Conservation (phyloP, 2,329 filamentous ascomycete genomes). For the Corinectria fuckeliana region DNA sequence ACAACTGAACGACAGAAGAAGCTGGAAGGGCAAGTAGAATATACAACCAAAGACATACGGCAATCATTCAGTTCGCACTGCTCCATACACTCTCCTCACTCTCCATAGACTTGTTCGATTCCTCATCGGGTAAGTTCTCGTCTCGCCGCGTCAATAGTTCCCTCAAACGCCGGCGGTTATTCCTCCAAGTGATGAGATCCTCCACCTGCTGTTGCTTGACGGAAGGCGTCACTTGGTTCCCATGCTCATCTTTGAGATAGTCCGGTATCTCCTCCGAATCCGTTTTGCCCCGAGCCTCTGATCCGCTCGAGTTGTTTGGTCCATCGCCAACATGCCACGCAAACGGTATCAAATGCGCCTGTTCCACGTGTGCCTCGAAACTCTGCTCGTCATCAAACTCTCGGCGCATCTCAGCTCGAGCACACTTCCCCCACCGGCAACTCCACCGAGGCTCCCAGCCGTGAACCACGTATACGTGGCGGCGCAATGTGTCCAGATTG, state of each 20-base stretch:
- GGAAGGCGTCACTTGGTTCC: slow-evolving; percentile 65
- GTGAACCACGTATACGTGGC: slow-evolving; percentile 61
- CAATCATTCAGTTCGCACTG: not conserved
- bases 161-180: slow-evolving; percentile 53
- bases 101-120: slow-evolving; percentile 40
- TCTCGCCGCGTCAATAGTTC: slow-evolving; percentile 52
- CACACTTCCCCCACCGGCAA: slow-evolving; percentile 46
- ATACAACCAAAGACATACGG: not conserved
- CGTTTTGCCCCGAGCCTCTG: slow-evolving; percentile 22
- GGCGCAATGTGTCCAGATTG: slow-evolving; percentile 64
- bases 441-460: slow-evolving; percentile 22
- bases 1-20: too few relatives aligned
- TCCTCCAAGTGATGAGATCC: slow-evolving; percentile 51
- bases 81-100: slow-evolving; percentile 9
- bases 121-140: slow-evolving; percentile 54
- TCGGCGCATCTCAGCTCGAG: slow-evolving; percentile 17
- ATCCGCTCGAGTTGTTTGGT: slow-evolving; percentile 49
- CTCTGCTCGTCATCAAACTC: slow-evolving; percentile 47
- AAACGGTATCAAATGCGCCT: slow-evolving; percentile 58
- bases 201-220: slow-evolving; percentile 60
- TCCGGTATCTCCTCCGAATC: slow-evolving; percentile 47
- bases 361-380: slow-evolving; percentile 60
- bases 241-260: slow-evolving; percentile 60
- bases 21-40: too few relatives aligned
- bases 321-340: slow-evolving; percentile 68